Percentiles rank a stretch among this genome's conserved stretches.
Evolutionary conservation across 441 rosid species (phyloP).

Genomic region (Viola pubescens): DNA sequence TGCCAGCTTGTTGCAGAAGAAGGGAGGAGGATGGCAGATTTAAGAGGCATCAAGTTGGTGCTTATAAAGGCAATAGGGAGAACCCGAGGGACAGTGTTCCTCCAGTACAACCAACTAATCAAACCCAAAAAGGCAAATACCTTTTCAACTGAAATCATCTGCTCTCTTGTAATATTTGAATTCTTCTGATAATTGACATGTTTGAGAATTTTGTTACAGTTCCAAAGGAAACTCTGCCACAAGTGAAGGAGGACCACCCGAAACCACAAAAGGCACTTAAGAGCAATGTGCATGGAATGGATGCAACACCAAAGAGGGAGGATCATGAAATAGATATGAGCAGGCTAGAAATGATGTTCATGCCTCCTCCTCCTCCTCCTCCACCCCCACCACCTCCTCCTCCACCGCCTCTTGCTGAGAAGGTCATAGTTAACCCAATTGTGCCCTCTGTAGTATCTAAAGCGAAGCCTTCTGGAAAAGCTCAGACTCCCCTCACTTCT

Average conservation of each 20-base stretch:
- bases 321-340: constrained; percentile 57
- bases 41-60: constrained; percentile 64
- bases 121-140: constrained; percentile 54
- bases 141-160: constrained; percentile 12
- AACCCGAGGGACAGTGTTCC: constrained; percentile 37
- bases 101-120: constrained; percentile 36
- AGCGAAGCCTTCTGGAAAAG: constrained; percentile 39
- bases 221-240: constrained; percentile 30
- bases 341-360: constrained; percentile 29
- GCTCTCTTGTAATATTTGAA: constrained; percentile 5
- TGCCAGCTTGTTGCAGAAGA: constrained; percentile 47
- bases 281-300: constrained; percentile 33
- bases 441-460: constrained; percentile 39
- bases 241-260: constrained; percentile 30
- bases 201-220: constrained; percentile 25
- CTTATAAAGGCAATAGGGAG: constrained; percentile 55
- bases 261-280: constrained; percentile 40
- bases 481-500: constrained; percentile 33
- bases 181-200: constrained; percentile 2
- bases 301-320: constrained; percentile 27
- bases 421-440: constrained; percentile 46
- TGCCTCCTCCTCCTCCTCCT: constrained; percentile 41
- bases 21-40: constrained; percentile 40
- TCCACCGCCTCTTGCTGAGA: constrained; percentile 38
- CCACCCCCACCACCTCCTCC: constrained; percentile 36